A percentile compares a stretch with the other conserved stretches of the same genome.
Conservation (phyloP, 148 eudicot genomes). For the Silene uniflora region DNA sequence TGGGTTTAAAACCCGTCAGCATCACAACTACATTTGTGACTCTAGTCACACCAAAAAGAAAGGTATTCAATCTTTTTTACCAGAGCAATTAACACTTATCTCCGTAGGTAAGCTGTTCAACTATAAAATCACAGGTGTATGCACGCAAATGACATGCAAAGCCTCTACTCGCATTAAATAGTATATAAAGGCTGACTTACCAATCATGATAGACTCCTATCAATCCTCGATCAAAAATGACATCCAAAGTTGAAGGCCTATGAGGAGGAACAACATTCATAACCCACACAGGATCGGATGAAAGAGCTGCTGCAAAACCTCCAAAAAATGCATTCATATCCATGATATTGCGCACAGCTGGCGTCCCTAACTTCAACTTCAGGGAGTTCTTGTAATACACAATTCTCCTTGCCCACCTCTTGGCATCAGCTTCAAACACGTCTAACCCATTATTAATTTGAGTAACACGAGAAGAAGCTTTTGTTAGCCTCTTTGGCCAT, state of each 20-base stretch:
- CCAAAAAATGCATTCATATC: slow-evolving; percentile 98
- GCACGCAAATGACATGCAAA: neutral
- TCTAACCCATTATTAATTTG: slow-evolving; percentile 69
- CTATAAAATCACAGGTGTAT: neutral
- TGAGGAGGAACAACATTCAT: slow-evolving; percentile 94
- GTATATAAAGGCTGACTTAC: slow-evolving; percentile 40
- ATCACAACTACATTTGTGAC: neutral
- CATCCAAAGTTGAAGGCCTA: slow-evolving; percentile 68
- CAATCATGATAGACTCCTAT: slow-evolving; percentile 95
- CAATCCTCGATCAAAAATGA: slow-evolving; percentile 87
- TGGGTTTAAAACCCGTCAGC: no score
- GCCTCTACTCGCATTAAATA: neutral
- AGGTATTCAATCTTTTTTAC: no score
- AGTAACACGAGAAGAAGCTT: slow-evolving; percentile 68
- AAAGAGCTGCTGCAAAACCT: slow-evolving; percentile 90
- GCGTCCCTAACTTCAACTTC: slow-evolving; percentile 68
- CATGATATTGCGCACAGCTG: slow-evolving; percentile 86
- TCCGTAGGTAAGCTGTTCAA: neutral
- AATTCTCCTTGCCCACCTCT: slow-evolving; percentile 78
- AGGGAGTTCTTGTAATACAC: slow-evolving; percentile 70
- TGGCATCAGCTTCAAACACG: slow-evolving; percentile 79
- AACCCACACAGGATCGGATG: slow-evolving; percentile 91
- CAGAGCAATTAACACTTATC: neutral
- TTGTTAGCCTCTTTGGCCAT: slow-evolving; percentile 88
- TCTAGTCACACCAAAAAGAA: no score